Base-by-base conservation (phyloP, 176 grass and related monocot genomes). In the Musa beccarii region DNA sequence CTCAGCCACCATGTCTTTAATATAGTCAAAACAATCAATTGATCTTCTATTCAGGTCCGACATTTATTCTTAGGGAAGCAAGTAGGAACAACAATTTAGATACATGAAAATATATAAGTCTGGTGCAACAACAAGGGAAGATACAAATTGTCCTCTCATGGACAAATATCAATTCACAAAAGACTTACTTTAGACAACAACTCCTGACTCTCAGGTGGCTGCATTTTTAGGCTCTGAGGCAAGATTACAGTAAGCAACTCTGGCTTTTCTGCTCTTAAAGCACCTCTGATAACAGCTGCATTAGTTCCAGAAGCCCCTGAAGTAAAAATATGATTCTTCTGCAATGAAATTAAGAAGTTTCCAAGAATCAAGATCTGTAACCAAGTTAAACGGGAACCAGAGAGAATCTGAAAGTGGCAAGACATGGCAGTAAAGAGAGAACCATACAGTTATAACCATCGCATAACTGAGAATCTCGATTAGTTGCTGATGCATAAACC, bases 251-350 rank as follows among this genome's bases (percentile, higher is more conserved):
- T 99, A 55, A 99, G 90, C 81, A 95, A 88, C 73, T 99, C 96
- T 50, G 86, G 91, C 69, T 86, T 99, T 80, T 99, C 96, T 63
- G 96, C 96, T 81, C 96, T 99, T 85, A 99, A 86, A 86, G 96
- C 96, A 59, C 96, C 96, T 86, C 96, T 92, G 76, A 99, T 99
- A 79, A 99, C 96, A 71, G 91, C 91, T 68, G 96, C 96, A 83
- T 99, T 99, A 78, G 96, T 99, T 52, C 96, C 91, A 16, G 91
- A 99, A 80, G 96, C 96, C 66, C 96, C 96, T 72, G 96, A 99
- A 13, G 96, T 95, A 71, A 84, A 99, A 79, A 99, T 99, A 85
- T 99, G 96, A 80, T 99, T 99, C 89, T 99, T 95, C 96, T 99
- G 91, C 77, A 86, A 59, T 73, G 29, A 77, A 43, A 50, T 83